A percentile compares a stretch with the other conserved stretches of the same genome.
phyloP scores from a whole-genome alignment of 169 alveolate species.

The Plasmodium sp. region DNA sequence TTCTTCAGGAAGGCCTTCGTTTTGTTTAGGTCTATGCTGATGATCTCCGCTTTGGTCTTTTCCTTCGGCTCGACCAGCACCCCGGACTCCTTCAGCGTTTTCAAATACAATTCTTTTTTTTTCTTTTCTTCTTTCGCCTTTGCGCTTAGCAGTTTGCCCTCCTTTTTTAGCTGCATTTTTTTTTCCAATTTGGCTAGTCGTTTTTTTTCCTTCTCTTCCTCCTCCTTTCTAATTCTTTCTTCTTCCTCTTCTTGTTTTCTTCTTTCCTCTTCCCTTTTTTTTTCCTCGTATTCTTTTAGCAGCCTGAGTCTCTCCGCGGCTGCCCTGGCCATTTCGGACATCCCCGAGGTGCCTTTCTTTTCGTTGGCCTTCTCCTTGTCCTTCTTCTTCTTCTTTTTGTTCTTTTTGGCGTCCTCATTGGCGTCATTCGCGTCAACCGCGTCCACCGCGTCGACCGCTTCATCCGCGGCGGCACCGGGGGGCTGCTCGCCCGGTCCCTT shows the following conservation, averaged over 20 bases:
- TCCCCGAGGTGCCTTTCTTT: slow-evolving; percentile 73
- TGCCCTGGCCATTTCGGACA: slow-evolving; percentile 82
- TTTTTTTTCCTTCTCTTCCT: slow-evolving; percentile 84
- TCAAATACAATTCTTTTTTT: slow-evolving; percentile 83
- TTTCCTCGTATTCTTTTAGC: slow-evolving; percentile 77
- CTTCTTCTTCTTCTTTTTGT: slow-evolving; percentile 78
- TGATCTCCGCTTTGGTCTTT: slow-evolving; percentile 72
- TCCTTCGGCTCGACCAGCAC: slow-evolving; percentile 50
- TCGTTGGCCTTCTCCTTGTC: slow-evolving; percentile 71
- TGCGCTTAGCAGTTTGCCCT: slow-evolving; percentile 87
- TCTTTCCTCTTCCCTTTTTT: slow-evolving; percentile 82
- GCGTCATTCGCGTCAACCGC: neutral
- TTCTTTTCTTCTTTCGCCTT: slow-evolving; percentile 86
- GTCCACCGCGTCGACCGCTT: neutral
- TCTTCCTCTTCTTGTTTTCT: slow-evolving; percentile 86
- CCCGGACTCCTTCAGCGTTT: slow-evolving; percentile 82
- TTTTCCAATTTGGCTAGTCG: slow-evolving; percentile 86
- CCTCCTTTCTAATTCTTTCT: slow-evolving; percentile 83
- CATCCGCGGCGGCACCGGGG: neutral
- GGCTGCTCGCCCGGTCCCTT: slow-evolving; percentile 22
- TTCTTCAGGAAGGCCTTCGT: slow-evolving; percentile 52
- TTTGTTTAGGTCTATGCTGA: slow-evolving; percentile 19
- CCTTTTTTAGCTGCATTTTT: slow-evolving; percentile 85
- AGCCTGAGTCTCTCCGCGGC: slow-evolving; percentile 88
- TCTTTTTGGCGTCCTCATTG: slow-evolving; percentile 29